These are phyloP conservation scores for Actinomucor elegans DNA, from an alignment of 371 early-diverging fungal genomes.

Conservation along the genomic window DNA sequence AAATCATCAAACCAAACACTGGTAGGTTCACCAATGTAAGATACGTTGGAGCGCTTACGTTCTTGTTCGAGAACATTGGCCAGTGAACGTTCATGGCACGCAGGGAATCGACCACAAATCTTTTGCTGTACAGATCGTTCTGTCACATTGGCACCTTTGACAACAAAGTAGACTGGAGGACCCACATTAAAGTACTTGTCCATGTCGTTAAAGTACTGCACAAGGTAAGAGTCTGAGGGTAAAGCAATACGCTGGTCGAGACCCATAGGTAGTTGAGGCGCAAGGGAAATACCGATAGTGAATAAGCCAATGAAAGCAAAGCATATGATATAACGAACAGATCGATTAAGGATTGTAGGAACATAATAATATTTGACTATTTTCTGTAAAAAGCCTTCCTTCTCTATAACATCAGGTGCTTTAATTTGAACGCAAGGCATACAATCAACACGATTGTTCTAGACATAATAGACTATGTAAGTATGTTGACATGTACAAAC, in stretches of 20 bases:
- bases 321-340: slow-evolving; percentile 50
- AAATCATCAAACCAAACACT: slow-evolving; percentile 78
- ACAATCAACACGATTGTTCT: slow-evolving; percentile 65
- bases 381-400: slow-evolving; percentile 55
- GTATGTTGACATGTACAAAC: no score
- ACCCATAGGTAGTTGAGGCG: slow-evolving; percentile 58
- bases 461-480: no score
- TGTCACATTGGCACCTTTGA: slow-evolving; percentile 55
- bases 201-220: slow-evolving; percentile 69
- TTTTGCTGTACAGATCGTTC: slow-evolving; percentile 51
- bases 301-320: slow-evolving; percentile 60
- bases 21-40: slow-evolving; percentile 69
- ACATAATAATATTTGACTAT: slow-evolving; percentile 59
- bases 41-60: slow-evolving; percentile 61
- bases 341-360: slow-evolving; percentile 51
- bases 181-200: slow-evolving; percentile 69
- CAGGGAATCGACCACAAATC: slow-evolving; percentile 66
- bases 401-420: slow-evolving; percentile 51
- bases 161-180: slow-evolving; percentile 79
- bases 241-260: slow-evolving; percentile 74
- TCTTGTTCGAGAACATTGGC: slow-evolving; percentile 72
- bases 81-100: slow-evolving; percentile 56
- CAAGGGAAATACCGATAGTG: slow-evolving; percentile 45
- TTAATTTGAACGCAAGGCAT: slow-evolving; percentile 61
- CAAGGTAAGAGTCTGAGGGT: slow-evolving; percentile 71